Base-by-base conservation (phyloP, 352 stramenopile species). In the Globisporangium orthogonon region DNA sequence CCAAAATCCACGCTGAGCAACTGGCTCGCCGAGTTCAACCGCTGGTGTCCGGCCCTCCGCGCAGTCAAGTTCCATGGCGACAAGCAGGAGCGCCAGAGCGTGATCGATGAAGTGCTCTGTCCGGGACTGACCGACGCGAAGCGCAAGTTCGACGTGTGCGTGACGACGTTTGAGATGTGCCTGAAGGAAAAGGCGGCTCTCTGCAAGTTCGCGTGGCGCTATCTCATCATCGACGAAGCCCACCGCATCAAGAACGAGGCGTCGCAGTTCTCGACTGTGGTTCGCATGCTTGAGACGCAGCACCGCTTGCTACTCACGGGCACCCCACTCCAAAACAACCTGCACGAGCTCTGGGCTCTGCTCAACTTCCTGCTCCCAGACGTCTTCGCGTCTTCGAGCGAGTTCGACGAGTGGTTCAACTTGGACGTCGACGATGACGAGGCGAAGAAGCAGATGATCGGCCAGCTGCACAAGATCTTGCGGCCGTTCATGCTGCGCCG, bases 121-220 rank as follows among this genome's bases (percentile, higher is more conserved):
- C 86, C 86, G 2, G 83, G 86, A 18, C 59, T 90, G n/a, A 69
- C 78, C 4, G 89, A 98, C 57, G 83, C 94, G 41, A 87, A 96
- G 61, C 89, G 96, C 56, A 92, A 98, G 51, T 98, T 98, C 61
- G 96, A 98, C 30, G 80, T 99, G 15, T 95, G 98, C 49, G 83
- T 99, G 45, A 99, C 97, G 4, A 98, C 92, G 1, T 99, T 99
- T 60, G 95, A 99, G 71, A 98, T 98, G 83, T 94, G 83, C 44
- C 68, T 94, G 54, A 95, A 93, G 60, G 86, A 92, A 43, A 94
- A 90, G 52, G 80, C 83, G 11, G 92, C 95, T 39, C 62, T 98
- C 44, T 89, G 60, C 60, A 89, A 93, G 50, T 96, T 96, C 70
- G 79, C 89, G 18, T 97, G 89, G 89, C 80, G 86, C 46, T 95